Percentiles rank a stretch among this genome's conserved stretches.
Evolutionary conservation across 345 rosid species (phyloP).

Genomic region (Moringa oleifera): DNA sequence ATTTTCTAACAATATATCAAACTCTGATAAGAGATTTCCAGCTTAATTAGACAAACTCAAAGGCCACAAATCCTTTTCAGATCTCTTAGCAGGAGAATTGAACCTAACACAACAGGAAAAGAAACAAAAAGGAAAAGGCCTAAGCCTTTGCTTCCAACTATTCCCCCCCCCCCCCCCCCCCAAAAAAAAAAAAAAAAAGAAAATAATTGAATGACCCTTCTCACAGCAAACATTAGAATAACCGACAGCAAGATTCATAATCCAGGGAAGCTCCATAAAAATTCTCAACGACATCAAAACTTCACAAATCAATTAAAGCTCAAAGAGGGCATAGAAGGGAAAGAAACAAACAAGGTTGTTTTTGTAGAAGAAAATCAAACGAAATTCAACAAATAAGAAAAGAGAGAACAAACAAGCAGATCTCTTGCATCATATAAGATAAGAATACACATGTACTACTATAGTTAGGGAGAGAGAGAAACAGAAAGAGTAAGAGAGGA

Average conservation of each 20-base stretch:
- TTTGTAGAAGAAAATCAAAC: background rate
- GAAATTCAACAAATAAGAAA: slow-evolving; percentile 7
- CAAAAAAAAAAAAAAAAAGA: too few relatives aligned
- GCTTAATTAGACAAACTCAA: background rate
- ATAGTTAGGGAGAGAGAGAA: background rate
- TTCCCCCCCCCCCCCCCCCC: too few relatives aligned
- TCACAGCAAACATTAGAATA: background rate
- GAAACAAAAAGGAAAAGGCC: background rate
- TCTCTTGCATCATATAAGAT: background rate
- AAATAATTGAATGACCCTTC: slow-evolving; percentile 1
- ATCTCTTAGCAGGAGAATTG: background rate
- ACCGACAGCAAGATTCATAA: background rate
- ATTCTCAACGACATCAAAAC: background rate
- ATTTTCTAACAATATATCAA: background rate
- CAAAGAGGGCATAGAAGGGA: too few relatives aligned
- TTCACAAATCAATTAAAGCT: background rate
- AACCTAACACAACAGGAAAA: background rate
- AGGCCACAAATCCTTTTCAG: background rate
- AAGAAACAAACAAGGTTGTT: too few relatives aligned
- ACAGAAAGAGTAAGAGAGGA: background rate
- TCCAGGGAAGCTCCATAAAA: background rate
- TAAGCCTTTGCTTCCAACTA: background rate
- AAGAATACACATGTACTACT: background rate
- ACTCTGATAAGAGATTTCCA: background rate
- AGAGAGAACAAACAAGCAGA: background rate